Evolutionary conservation across 192 early-diverging fungal genomes (phyloP), one percentile per base, ranked within the genome.

Genomic region (Linnemannia elongata): DNA sequence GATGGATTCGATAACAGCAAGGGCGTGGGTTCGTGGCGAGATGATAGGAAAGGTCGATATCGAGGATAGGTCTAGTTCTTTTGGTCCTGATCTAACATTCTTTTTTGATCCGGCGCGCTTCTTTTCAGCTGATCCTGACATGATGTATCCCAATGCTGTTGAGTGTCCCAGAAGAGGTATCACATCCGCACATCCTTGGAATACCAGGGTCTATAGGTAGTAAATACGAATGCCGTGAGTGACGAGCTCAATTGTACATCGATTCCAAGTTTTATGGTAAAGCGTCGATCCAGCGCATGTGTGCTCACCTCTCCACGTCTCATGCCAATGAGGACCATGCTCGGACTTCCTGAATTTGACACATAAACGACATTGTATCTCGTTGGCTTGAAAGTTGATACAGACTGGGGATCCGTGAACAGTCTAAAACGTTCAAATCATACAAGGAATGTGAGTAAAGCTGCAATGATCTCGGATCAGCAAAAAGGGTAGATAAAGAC

Each of bases 11-110:
- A 93, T 88, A 1, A 77, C 77, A 27, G 88, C 73, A 3, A 93
- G 83, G 3, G 91, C 85, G 41, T 91, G 89, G 6, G 91, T 91
- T 44, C 85, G 84, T 6, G 90, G 89, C 39, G 92, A 93, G 55
- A 89, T 89, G 2, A 90, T 79, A 42, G 89, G 83, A 60, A 86
- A 86, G 9, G 71, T 73, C 42, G 91, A 93, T 36, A 75, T 20
- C 13, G 82, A 60, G 0, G 80, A 68, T 8, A 81, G 63, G 27
- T 86, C 74, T 24, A 84, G 44, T 10, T 84, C 76, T 63, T 41
- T 72, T 22, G 73, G 20, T n/a, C 36, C 18, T 39, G 74, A 72
- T 27, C 75, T 69, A 3, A 17, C 72, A 7, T 17, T 44, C 68
- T 74, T 78, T 71, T 69, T 76, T 17, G 74, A 77, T 33, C 42